Percentiles rank a stretch among this genome's conserved stretches.
These are phyloP conservation scores for Melampsora americana DNA, from an alignment of 1,284 basidiomycete species.

Conservation along the genomic window DNA sequence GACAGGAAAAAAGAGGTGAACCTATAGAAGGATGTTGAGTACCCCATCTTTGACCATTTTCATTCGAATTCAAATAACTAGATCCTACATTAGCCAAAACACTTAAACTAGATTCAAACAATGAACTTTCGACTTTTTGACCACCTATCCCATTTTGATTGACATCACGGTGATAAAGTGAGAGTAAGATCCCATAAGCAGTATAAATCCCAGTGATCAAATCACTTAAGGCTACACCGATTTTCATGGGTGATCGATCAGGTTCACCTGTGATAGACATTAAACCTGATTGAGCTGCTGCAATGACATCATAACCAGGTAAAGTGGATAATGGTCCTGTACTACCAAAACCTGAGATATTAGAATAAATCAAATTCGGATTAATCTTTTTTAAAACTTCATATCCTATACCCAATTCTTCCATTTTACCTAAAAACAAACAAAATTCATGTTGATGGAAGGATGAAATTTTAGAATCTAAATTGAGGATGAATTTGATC, in stretches of 20 bases:
- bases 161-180: conserved; percentile 56
- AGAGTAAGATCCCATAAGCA: conserved; percentile 68
- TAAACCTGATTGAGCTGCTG: conserved; percentile 84
- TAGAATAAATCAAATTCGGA: conserved; percentile 78
- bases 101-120: conserved; percentile 65
- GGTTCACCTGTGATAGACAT: conserved; percentile 95
- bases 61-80: conserved; percentile 82
- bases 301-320: conserved; percentile 82
- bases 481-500: too few species aligned
- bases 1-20: conserved; percentile 58
- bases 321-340: conserved; percentile 79
- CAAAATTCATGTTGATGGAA: too few species aligned
- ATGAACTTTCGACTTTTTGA: conserved; percentile 33
- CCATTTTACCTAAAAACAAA: conserved; percentile 69
- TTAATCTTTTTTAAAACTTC: conserved; percentile 77
- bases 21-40: conserved; percentile 68
- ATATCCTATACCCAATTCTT: conserved; percentile 77
- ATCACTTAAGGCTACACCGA: conserved; percentile 76
- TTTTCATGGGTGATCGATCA: conserved; percentile 77
- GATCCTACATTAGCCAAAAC: conserved; percentile 88
- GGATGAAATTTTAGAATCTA: too few species aligned
- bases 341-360: conserved; percentile 90
- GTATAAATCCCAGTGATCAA: conserved; percentile 89
- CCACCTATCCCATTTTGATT: not conserved
- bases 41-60: conserved; percentile 81